These are phyloP conservation scores for Mortierella sp. DNA, from an alignment of 371 early-diverging fungal species.

Conservation along the genomic window DNA sequence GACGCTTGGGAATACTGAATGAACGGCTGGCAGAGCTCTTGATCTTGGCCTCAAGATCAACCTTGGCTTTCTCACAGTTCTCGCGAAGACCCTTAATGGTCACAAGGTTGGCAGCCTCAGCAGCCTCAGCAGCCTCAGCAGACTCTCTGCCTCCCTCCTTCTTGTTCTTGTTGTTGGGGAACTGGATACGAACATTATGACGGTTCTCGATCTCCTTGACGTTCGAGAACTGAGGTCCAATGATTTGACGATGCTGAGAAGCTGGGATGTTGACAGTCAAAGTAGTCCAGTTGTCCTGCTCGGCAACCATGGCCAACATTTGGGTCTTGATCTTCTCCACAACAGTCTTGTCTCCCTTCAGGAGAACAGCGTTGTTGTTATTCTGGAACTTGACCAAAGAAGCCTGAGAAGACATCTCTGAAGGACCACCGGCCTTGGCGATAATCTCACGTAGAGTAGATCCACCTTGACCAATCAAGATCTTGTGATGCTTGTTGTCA, in stretches of 20 bases:
- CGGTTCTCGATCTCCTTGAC: conserved; percentile 66
- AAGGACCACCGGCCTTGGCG: conserved; percentile 71
- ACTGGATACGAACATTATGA: conserved; percentile 70
- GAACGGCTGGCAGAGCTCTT: conserved; percentile 46
- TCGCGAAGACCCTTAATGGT: conserved; percentile 70
- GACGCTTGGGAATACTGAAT: conserved; percentile 60
- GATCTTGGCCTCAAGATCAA: conserved; percentile 57
- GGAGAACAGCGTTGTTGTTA: conserved; percentile 59
- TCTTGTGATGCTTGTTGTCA: conserved; percentile 75
- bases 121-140: conserved; percentile 22
- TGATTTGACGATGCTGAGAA: conserved; percentile 69
- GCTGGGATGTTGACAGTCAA: conserved; percentile 63
- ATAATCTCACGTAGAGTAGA: conserved; percentile 77
- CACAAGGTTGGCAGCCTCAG: conserved; percentile 52
- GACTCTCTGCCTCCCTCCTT: conserved; percentile 27
- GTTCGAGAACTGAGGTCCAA: conserved; percentile 74
- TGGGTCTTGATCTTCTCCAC: conserved; percentile 65
- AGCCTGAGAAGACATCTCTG: conserved; percentile 57
- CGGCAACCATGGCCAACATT: conserved; percentile 65
- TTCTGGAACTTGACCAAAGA: conserved; percentile 70
- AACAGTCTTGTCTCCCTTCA: conserved; percentile 67
- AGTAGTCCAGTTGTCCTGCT: conserved; percentile 60
- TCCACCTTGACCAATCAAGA: conserved; percentile 85
- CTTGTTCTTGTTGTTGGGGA: conserved; percentile 60
- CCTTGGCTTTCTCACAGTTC: conserved; percentile 68